Base-by-base conservation (phyloP, 2,329 filamentous ascomycete species). In the Rhexocercosporidium sp. region DNA sequence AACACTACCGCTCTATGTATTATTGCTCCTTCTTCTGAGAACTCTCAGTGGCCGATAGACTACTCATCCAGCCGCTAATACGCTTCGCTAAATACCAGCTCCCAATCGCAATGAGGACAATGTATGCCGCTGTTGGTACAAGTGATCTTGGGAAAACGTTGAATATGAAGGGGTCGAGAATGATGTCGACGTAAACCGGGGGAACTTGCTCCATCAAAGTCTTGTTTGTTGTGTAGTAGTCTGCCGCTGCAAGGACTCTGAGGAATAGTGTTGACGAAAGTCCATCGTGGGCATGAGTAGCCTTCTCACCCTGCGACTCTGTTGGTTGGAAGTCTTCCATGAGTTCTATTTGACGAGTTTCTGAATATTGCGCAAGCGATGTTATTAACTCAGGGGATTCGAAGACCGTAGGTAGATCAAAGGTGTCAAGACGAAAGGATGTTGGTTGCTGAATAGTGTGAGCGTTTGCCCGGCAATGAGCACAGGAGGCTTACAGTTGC, bases 141-240 rank as follows among this genome's bases (percentile, higher is more conserved):
- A 98, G 82, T 3, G 94, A 97, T 61, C 83, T 84, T 14, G 96
- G 96, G 62, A 98, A 84, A 18, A 94, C 76, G 81, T 96, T 96
- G 75, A 90, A 80, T 47, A 96, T 68, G 76, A 90, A 98, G 0
- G 94, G 94, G 78, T 98, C 96, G 27, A 99, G 86, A 74, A 97
- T 92, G 78, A 89, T 79, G 73, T 99, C 95, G 61, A 91, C 91
- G 62, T 88, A 82, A 3, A 98, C 93, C 0, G 89, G 87, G 1
- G 90, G 90, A 16, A 92, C 91, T 69, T 84, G 75, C 59, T 82
- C 79, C 95, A 98, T 98, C 74, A 97, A 85, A 1, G 85, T 85
- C 69, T 82, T 79, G 76, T 97, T 86, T 66, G 88, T 84, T 12
- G 92, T 91, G 79, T 92, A 96, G 82, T 95, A 99, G 74, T 96